Evolutionary conservation across 345 rosid genomes (phyloP).

Genomic region (Sapria himalayana): DNA sequence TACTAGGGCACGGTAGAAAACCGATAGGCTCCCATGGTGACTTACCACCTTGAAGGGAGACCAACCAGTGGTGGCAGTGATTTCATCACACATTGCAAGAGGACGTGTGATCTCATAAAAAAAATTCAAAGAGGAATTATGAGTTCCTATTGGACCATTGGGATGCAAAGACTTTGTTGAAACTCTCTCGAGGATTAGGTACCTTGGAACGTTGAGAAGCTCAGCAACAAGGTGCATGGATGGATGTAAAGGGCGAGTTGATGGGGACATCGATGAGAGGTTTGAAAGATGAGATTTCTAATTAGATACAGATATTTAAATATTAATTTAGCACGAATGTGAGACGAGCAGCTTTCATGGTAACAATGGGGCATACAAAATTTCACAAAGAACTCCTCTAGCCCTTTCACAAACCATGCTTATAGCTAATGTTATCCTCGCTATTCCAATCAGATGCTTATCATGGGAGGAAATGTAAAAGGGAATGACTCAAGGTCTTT

Average conservation of each 20-base stretch:
- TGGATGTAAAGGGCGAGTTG: too few relatives aligned
- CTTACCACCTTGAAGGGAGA: too few relatives aligned
- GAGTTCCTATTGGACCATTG: not conserved
- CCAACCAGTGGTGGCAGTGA: too few relatives aligned
- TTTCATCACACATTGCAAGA: not conserved
- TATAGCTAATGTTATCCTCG: not conserved
- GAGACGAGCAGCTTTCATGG: not conserved
- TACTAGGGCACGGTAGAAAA: too few relatives aligned
- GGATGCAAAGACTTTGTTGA: not conserved
- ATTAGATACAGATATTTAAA: not conserved
- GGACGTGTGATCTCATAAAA: not conserved
- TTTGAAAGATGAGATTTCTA: not conserved
- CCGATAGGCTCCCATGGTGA: too few relatives aligned
- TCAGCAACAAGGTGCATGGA: not conserved
- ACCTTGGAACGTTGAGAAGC: not conserved
- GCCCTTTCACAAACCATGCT: not conserved
- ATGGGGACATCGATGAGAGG: too few relatives aligned
- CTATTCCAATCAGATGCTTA: not conserved
- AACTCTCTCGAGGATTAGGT: not conserved
- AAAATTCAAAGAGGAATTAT: not conserved
- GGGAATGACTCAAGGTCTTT: not conserved
- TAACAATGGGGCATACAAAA: not conserved
- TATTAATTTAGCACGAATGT: not conserved
- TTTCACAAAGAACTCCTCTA: not conserved
- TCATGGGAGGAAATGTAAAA: not conserved